A percentile compares a stretch with the other conserved stretches of the same genome.
phyloP scores from a whole-genome alignment of 1,284 basidiomycete species.

The Melampsora occidentalis region DNA sequence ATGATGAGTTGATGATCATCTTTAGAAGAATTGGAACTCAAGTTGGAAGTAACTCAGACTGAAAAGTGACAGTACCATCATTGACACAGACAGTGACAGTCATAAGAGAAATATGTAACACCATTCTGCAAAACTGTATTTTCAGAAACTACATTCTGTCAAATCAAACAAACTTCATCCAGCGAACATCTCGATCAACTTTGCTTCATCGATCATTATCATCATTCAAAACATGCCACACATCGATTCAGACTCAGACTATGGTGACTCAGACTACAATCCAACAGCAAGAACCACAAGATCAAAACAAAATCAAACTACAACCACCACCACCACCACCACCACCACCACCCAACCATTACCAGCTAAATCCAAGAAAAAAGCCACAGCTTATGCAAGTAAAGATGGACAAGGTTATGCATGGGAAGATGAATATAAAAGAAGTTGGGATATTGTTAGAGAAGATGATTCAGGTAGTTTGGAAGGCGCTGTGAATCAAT shows the following conservation, averaged over 20 bases:
- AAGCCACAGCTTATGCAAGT: constrained; percentile 37
- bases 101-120: no score
- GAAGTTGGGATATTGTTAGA: constrained; percentile 93
- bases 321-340: background rate
- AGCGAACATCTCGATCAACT: no score
- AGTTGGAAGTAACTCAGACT: no score
- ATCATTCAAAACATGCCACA: background rate
- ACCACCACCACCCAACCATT: no score
- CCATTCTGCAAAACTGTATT: no score
- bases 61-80: no score
- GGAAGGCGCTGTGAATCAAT: constrained; percentile 80
- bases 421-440: constrained; percentile 92
- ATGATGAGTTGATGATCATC: no score
- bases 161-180: no score
- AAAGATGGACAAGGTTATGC: constrained; percentile 61
- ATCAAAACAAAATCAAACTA: background rate
- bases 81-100: no score
- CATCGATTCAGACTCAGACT: background rate
- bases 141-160: no score
- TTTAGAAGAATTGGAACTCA: no score
- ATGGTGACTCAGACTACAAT: background rate
- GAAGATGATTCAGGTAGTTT: constrained; percentile 92
- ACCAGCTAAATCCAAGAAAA: constrained; percentile 29
- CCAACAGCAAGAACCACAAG: background rate
- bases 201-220: no score